phyloP scores from a whole-genome alignment of 208 protist genomes.

The Acanthamoeba healyi region DNA sequence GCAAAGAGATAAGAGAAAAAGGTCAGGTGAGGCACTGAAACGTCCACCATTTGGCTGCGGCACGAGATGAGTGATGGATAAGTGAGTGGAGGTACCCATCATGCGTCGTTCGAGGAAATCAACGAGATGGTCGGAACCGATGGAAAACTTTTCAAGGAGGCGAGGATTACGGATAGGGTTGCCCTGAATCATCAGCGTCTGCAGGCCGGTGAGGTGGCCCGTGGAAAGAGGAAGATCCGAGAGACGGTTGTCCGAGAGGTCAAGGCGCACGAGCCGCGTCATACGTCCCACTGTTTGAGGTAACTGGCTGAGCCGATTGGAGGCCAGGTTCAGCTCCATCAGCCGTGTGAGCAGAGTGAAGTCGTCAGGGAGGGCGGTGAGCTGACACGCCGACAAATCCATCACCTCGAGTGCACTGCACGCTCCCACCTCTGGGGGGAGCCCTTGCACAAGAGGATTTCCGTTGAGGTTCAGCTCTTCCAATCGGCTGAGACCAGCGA shows the following conservation, averaged over 20 bases:
- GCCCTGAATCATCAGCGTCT: conserved; percentile 38
- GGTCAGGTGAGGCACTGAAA: too few species aligned
- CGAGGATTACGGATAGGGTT: conserved; percentile 7
- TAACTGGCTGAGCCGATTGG: conserved; percentile 72
- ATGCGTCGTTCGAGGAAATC: conserved; percentile 5
- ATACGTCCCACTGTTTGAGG: conserved; percentile 67
- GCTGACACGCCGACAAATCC: conserved; percentile 54
- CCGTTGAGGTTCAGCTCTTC: conserved; percentile 42
- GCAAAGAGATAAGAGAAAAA: too few species aligned
- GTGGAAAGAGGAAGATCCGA: conserved; percentile 49
- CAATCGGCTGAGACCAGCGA: conserved; percentile 50
- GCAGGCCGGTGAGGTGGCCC: conserved; percentile 33
- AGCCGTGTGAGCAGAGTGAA: conserved; percentile 47
- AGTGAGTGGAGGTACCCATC: conserved; percentile 40
- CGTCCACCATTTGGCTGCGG: too few species aligned
- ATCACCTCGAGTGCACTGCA: conserved; percentile 77
- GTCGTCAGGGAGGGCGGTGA: conserved; percentile 71
- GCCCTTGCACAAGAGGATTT: conserved; percentile 26
- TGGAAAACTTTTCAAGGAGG: conserved; percentile 37
- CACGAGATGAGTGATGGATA: too few species aligned
- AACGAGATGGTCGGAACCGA: conserved; percentile 49
- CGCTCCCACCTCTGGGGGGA: conserved; percentile 69
- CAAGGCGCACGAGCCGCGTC: conserved; percentile 50
- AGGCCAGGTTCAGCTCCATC: conserved; percentile 67
- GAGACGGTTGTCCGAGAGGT: conserved; percentile 75